phyloP scores from a whole-genome alignment of 768 basidiomycete genomes.

The Suillus subluteus region DNA sequence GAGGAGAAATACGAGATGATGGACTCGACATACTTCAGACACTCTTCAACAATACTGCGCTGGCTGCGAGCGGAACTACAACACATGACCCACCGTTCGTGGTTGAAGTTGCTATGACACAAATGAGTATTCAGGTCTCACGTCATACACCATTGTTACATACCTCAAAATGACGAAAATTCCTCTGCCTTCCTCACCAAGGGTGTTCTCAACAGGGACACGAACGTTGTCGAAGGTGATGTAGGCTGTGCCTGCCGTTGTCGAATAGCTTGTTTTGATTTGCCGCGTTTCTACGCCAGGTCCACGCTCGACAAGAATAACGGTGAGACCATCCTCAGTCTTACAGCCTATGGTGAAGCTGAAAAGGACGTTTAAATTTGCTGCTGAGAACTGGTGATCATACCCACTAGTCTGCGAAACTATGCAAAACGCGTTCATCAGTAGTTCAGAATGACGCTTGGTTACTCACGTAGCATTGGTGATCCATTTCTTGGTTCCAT shows the following conservation, averaged over 20 bases:
- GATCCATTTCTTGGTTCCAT: conserved; percentile 79
- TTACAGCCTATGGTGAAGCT: conserved; percentile 66
- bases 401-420: conserved; percentile 49
- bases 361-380: conserved; percentile 27
- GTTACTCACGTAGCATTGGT: conserved; percentile 54
- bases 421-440: conserved; percentile 17
- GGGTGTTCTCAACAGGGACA: conserved; percentile 86
- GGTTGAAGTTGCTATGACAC: conserved; percentile 81
- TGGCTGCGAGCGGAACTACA: conserved; percentile 75
- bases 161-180: conserved; percentile 64
- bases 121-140: background rate
- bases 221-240: conserved; percentile 84
- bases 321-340: conserved; percentile 64
- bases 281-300: conserved; percentile 67
- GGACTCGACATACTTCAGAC: conserved; percentile 59
- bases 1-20: background rate
- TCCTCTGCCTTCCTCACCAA: conserved; percentile 65
- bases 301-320: conserved; percentile 64
- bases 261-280: conserved; percentile 85
- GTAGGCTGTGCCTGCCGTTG: conserved; percentile 84
- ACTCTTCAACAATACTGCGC: conserved; percentile 76
- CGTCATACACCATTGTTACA: background rate
- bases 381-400: background rate
- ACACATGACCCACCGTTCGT: conserved; percentile 93
- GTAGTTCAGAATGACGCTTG: background rate